A percentile compares a stretch with the other conserved stretches of the same genome.
phyloP scores from a whole-genome alignment of 1,139 yeast genomes.

The Saccharomyces hybrid region DNA sequence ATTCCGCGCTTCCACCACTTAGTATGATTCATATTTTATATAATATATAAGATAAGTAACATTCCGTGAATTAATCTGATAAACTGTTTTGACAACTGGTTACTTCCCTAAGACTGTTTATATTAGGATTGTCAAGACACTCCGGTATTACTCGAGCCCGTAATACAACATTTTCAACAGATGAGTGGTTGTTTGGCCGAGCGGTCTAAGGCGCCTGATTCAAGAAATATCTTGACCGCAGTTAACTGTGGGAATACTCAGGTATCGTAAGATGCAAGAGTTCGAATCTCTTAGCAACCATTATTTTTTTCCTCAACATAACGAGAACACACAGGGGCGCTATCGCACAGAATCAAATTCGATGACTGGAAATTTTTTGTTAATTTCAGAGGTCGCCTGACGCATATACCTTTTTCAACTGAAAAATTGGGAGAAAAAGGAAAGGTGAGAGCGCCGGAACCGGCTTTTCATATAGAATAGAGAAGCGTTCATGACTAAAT shows the following conservation, averaged over 20 bases:
- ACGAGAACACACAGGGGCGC: no score
- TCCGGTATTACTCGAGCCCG: no score
- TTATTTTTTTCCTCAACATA: conserved; percentile 4
- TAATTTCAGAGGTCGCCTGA: background rate
- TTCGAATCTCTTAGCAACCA: conserved; percentile 26
- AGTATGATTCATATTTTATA: no score
- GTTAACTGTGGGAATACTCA: conserved; percentile 20
- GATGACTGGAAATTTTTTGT: background rate
- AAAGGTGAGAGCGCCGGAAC: background rate
- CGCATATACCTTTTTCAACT: background rate
- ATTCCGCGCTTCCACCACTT: no score
- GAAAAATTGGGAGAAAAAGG: background rate
- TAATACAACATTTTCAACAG: background rate
- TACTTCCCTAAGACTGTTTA: no score
- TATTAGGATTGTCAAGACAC: no score
- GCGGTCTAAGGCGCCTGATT: conserved; percentile 31
- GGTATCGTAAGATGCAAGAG: conserved; percentile 30
- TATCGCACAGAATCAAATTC: background rate
- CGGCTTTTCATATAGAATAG: background rate
- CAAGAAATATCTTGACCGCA: conserved; percentile 17
- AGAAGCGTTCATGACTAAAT: background rate
- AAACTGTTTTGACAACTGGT: no score
- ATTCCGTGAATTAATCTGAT: no score
- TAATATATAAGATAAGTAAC: no score
- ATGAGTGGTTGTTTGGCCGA: conserved; percentile 27